phyloP scores from a whole-genome alignment of 2,329 filamentous ascomycete genomes.

The Coniella vitis region DNA sequence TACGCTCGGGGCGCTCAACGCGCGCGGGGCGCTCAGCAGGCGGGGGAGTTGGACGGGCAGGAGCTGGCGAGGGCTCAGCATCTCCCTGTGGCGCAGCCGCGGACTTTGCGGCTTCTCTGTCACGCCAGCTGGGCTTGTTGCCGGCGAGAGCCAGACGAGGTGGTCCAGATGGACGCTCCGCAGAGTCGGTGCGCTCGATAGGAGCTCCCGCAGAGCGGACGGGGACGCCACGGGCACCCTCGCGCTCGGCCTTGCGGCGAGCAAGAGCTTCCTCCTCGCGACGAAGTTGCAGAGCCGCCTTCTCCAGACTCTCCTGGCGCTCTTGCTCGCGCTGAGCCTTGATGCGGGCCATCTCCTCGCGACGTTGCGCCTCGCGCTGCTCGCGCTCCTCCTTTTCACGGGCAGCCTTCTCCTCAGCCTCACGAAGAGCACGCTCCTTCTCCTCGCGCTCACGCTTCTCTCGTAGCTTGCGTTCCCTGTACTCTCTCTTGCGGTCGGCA shows the following conservation, averaged over 20 bases:
- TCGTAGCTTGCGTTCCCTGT: conserved; percentile 71
- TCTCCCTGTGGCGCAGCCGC: conserved; percentile 23
- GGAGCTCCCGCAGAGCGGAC: conserved; percentile 24
- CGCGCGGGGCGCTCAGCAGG: conserved; percentile 19
- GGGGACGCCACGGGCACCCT: conserved; percentile 31
- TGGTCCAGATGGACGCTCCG: conserved; percentile 39
- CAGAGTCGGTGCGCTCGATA: conserved; percentile 37
- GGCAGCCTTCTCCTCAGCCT: conserved; percentile 77
- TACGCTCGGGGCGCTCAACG: background rate
- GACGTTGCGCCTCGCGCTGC: conserved; percentile 71
- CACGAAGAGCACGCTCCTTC: conserved; percentile 66
- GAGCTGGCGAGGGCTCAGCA: conserved; percentile 18
- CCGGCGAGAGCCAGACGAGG: conserved; percentile 50
- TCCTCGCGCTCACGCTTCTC: conserved; percentile 84
- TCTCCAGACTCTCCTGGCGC: conserved; percentile 60
- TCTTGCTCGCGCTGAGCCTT: conserved; percentile 61
- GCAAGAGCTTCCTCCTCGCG: conserved; percentile 85
- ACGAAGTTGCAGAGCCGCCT: conserved; percentile 64
- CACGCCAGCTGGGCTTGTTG: conserved; percentile 52
- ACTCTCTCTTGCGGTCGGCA: conserved; percentile 77
- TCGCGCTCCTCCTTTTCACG: conserved; percentile 83
- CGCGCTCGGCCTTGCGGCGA: conserved; percentile 61
- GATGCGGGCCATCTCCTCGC: conserved; percentile 59
- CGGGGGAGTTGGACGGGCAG: conserved; percentile 22
- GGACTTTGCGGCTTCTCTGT: conserved; percentile 46